Conservation (phyloP, 176 grass and related monocot genomes). For the Oryza officinalis region DNA sequence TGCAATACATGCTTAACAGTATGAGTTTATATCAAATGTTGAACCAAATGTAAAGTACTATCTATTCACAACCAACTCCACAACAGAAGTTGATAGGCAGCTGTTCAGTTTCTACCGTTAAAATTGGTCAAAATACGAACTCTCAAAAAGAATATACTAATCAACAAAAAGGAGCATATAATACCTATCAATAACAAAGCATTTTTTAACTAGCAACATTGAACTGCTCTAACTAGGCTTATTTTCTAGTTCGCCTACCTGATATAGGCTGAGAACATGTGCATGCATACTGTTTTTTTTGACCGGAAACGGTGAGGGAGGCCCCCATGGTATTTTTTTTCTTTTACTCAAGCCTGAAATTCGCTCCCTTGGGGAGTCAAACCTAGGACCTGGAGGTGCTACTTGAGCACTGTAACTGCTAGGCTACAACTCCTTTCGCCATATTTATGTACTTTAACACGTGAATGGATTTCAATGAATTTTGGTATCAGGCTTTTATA, state of each 20-base stretch:
- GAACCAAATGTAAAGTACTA: neutral
- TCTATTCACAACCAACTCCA: neutral
- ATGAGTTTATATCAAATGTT: constrained; percentile 30
- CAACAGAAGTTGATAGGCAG: neutral
- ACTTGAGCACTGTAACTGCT: too few species aligned
- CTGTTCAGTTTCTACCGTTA: neutral
- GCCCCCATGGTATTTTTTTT: too few species aligned
- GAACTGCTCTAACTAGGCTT: neutral
- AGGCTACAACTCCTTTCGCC: too few species aligned
- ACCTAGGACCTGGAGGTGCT: too few species aligned
- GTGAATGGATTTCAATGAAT: too few species aligned
- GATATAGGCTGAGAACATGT: constrained; percentile 2
- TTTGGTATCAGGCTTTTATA: neutral
- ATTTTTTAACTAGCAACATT: constrained; percentile 4
- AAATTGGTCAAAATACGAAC: neutral
- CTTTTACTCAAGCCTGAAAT: too few species aligned
- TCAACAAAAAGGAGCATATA: constrained; percentile 14
- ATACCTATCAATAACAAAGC: constrained; percentile 27
- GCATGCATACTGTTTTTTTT: neutral
- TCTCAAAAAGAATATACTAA: neutral
- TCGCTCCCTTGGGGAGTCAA: too few species aligned
- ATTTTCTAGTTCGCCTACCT: neutral
- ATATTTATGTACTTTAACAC: too few species aligned
- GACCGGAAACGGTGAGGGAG: too few species aligned
- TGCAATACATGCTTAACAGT: constrained; percentile 41